A percentile compares a stretch with the other conserved stretches of the same genome.
Conservation (phyloP, 2,329 filamentous ascomycete species). For the Aspergillus terreus region DNA sequence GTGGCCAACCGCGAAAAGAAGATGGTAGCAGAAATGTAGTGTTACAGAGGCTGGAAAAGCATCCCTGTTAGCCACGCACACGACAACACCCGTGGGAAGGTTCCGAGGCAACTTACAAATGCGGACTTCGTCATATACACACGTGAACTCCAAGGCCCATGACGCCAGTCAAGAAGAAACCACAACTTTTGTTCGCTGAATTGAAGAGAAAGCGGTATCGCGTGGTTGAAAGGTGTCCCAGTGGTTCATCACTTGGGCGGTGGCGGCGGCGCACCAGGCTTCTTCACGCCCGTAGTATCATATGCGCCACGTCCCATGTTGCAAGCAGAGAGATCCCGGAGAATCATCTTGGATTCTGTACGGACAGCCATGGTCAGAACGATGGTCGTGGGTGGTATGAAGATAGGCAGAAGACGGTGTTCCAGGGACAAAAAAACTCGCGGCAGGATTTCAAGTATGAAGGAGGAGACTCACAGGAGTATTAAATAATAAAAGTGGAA, state of each 20-base stretch:
- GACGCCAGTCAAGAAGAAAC: conserved; percentile 20
- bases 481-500: conserved; percentile 11
- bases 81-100: conserved; percentile 6
- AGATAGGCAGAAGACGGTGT: conserved; percentile 1
- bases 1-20: conserved; percentile 20
- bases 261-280: conserved; percentile 44
- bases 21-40: conserved; percentile 22
- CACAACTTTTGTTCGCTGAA: conserved; percentile 21
- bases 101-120: conserved; percentile 22
- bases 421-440: background rate
- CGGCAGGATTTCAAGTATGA: background rate
- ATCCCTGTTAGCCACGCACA: conserved; percentile 17
- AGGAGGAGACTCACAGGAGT: conserved; percentile 15
- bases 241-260: conserved; percentile 29
- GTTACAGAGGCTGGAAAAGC: conserved; percentile 26
- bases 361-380: conserved; percentile 27
- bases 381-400: background rate
- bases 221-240: conserved; percentile 15
- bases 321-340: conserved; percentile 37
- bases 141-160: conserved; percentile 24
- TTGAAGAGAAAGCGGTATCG: conserved; percentile 13
- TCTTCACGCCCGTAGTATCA: conserved; percentile 50
- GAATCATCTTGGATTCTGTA: conserved; percentile 39
- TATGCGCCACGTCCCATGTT: conserved; percentile 52
- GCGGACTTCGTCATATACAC: conserved; percentile 23